Evolutionary conservation across 225 moss, liverwort and hornwort genomes (phyloP).

Genomic region (Sphagnum tenellum): DNA sequence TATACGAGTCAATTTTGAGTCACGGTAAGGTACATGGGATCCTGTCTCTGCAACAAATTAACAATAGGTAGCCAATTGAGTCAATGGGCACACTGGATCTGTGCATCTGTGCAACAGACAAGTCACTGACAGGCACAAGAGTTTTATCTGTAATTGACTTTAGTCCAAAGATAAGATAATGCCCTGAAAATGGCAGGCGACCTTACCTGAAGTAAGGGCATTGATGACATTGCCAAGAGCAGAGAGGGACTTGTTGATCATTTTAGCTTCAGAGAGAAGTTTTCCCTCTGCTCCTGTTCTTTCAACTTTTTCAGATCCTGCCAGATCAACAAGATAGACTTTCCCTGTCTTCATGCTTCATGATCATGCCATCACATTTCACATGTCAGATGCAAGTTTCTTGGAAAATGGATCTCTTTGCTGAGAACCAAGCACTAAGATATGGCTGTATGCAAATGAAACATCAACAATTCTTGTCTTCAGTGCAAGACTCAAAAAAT

Average conservation of each 20-base stretch:
- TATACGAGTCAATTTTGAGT: constrained; percentile 58
- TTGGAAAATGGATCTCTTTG: too few species aligned
- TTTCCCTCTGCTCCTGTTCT: constrained; percentile 50
- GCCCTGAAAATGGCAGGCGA: too few species aligned
- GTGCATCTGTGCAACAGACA: too few species aligned
- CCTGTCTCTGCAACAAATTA: constrained; percentile 29
- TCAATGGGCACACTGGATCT: too few species aligned
- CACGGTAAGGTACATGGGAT: constrained; percentile 49
- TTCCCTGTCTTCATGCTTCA: constrained; percentile 50
- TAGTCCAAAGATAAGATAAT: too few species aligned
- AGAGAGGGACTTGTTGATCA: constrained; percentile 46
- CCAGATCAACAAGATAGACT: constrained; percentile 50
- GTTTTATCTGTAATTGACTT: too few species aligned
- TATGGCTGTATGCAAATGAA: too few species aligned
- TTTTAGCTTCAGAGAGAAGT: constrained; percentile 20
- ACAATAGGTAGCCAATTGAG: too few species aligned
- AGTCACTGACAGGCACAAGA: too few species aligned
- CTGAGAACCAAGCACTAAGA: neutral
- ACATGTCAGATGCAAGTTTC: neutral
- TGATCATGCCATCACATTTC: neutral
- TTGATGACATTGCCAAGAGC: constrained; percentile 25
- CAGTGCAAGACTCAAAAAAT: too few species aligned
- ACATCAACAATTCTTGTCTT: too few species aligned
- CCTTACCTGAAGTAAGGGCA: constrained; percentile 14
- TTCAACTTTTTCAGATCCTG: constrained; percentile 60